Percentiles rank a stretch among this genome's conserved stretches.
Conservation (phyloP, 257 asterid species). For the Phtheirospermum japonicum region DNA sequence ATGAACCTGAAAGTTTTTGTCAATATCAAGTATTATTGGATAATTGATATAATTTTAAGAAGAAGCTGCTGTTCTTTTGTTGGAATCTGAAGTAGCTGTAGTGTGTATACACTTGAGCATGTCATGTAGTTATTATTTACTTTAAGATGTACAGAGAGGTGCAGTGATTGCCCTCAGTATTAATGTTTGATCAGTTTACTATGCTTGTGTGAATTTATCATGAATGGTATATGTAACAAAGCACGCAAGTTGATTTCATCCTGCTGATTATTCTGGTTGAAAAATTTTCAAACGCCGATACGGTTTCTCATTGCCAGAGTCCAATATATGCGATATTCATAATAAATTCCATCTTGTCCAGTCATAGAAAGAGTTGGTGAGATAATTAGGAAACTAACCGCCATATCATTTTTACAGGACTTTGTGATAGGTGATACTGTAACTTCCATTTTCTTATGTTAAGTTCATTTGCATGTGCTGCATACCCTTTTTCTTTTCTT, state of each 20-base stretch:
- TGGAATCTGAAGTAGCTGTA: slow-evolving; percentile 26
- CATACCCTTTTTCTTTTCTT: background rate
- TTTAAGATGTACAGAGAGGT: too few relatives aligned
- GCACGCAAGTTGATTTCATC: slow-evolving; percentile 7
- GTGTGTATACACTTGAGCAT: slow-evolving; percentile 14
- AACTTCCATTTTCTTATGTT: slow-evolving; percentile 1
- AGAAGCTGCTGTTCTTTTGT: slow-evolving; percentile 20
- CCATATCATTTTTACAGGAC: background rate
- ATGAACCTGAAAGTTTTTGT: slow-evolving; percentile 2
- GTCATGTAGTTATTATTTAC: too few relatives aligned
- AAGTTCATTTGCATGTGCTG: background rate
- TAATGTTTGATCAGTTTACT: too few relatives aligned
- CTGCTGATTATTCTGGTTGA: slow-evolving; percentile 18
- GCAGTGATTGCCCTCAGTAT: too few relatives aligned
- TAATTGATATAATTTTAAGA: background rate
- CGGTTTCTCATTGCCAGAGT: slow-evolving; percentile 5
- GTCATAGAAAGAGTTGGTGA: slow-evolving; percentile 14
- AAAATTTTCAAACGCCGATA: slow-evolving; percentile 6
- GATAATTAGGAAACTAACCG: background rate
- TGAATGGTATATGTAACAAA: slow-evolving; percentile 19
- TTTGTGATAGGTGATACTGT: slow-evolving; percentile 16
- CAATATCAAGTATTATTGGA: background rate
- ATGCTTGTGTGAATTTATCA: too few relatives aligned
- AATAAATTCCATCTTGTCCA: slow-evolving; percentile 1
- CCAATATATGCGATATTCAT: background rate